Base-by-base conservation (phyloP, 1,139 yeast genomes). In the Lodderomyces beijingensis region DNA sequence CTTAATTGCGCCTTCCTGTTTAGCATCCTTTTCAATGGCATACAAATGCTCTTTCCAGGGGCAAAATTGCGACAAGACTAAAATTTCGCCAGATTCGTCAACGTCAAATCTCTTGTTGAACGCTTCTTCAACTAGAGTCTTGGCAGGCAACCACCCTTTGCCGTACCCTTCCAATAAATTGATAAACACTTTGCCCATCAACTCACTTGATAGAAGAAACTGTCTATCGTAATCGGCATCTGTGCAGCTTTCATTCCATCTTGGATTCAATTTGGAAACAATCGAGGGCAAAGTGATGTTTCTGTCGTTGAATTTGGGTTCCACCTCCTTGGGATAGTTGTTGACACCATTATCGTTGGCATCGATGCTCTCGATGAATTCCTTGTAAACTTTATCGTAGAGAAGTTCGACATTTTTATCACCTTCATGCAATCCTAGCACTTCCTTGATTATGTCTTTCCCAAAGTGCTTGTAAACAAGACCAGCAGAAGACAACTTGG, bases 21-120 rank as follows among this genome's bases (percentile, higher is more conserved):
- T 54, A 41, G 72, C 60, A 38, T 78, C 87, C 46, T 69, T 70
- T 57, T 88, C 97, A 43, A 87, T 70, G 25, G 68, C 67, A 53
- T 79, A 85, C 35, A 91, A 65, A 54, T 91, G 97, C 50, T 87
- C 96, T 57, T 88, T 89, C 98, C 98, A 91, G 33, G 96, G 95
- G 38, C 88, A 84, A 53, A 81, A 86, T 42, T 71, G 73, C 14
- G 74, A 78, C 43, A 91, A 70, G 3, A 85, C 69, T 10, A 93
- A 53, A 31, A 91, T 79, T 43, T 80, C 75, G 19, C 96, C 96
- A 17, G 81, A 69, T 38, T 61, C 46, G 47, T 81, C 79, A 26
- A 70, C 70, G 3, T 71, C 59, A 33, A 61, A 62, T 57, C 91
- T 69, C 13, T 59, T 48, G 4, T 64, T 62, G 46, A 87, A 74